Base-by-base conservation (phyloP, 2,329 filamentous ascomycete species). In the Xylariaceae sp. region DNA sequence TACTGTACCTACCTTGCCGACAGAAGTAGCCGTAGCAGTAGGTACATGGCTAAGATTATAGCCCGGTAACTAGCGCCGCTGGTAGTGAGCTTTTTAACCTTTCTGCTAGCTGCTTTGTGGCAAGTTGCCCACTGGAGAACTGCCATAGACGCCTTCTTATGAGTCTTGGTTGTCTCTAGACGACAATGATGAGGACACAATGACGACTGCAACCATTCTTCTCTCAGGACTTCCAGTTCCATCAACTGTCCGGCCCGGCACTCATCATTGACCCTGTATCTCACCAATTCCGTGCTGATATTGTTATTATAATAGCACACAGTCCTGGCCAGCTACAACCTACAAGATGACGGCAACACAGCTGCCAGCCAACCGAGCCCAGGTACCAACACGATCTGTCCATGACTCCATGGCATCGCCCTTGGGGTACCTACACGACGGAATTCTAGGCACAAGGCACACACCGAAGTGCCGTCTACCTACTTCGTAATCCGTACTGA, bases 131-230 rank as follows among this genome's bases (percentile, higher is more conserved):
- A 41, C 41, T n/a, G 13, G 41, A 4, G 13, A 13, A n/a, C 41
- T 45, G 37, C 37, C 23, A 30, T 30, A 30, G 37, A 41, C 37
- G n/a, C 5, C 41, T 45, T 45, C 23, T 30, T 30, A 30, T 30
- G 23, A 30, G 41, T 45, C 13, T n/a, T 6, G 10, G 41, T 17
- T 34, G 34, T 52, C 10, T 23, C 37, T 37, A 48, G 11, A n/a
- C 30, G 5, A 5, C 2, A 41, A 39, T 47, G 39, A 59, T 56
- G 57, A 59, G 53, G 47, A 37, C 35, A 47, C 30, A 47, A 59
- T 58, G 56, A 59, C 51, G 58, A 51, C 39, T 39, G 41, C 15
- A 13, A 44, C 41, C 17, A 41, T 45, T 55, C 45, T 45, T 13
- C 37, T 41, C 37, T 41, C 37, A 41, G 13, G 23, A 30, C 23